These are phyloP conservation scores for Chrysanthemum seticuspe DNA, from an alignment of 129 eudicot species.

Conservation along the genomic window DNA sequence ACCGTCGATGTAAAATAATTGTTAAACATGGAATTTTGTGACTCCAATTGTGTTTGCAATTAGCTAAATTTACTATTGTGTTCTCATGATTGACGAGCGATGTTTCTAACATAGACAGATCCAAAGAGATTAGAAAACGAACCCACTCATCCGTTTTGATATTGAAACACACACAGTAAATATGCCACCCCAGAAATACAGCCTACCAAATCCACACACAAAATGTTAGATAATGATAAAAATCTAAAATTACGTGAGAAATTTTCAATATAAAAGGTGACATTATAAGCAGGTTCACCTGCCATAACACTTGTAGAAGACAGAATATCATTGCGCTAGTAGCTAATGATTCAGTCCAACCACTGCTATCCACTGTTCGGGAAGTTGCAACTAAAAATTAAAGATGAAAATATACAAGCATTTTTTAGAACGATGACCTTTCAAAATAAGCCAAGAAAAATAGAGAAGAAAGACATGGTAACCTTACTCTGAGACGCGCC, in stretches of 20 bases:
- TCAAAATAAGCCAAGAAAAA: not conserved
- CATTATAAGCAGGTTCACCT: slow-evolving; percentile 38
- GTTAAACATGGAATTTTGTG: no score
- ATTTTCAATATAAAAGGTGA: not conserved
- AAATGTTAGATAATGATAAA: slow-evolving; percentile 4
- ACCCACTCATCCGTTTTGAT: slow-evolving; percentile 82
- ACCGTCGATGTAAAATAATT: no score
- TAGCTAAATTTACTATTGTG: not conserved
- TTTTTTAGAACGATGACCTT: slow-evolving; percentile 5
- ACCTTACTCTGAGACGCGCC: slow-evolving; percentile 61
- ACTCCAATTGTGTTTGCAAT: no score
- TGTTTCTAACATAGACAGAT: not conserved
- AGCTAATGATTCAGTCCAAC: slow-evolving; percentile 41
- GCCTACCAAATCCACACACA: slow-evolving; percentile 34
- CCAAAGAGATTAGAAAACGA: slow-evolving; percentile 29
- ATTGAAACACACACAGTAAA: slow-evolving; percentile 65
- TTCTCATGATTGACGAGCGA: not conserved
- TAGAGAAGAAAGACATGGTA: not conserved
- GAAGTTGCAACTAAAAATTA: slow-evolving; percentile 38
- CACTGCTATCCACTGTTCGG: slow-evolving; percentile 16
- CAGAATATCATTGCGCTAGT: slow-evolving; percentile 64
- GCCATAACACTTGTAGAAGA: slow-evolving; percentile 73
- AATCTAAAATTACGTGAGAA: not conserved
- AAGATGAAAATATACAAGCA: slow-evolving; percentile 5
- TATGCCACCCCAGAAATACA: slow-evolving; percentile 66